Evolutionary conservation across 148 eudicot genomes (phyloP).

Genomic region (Oxyria digyna): DNA sequence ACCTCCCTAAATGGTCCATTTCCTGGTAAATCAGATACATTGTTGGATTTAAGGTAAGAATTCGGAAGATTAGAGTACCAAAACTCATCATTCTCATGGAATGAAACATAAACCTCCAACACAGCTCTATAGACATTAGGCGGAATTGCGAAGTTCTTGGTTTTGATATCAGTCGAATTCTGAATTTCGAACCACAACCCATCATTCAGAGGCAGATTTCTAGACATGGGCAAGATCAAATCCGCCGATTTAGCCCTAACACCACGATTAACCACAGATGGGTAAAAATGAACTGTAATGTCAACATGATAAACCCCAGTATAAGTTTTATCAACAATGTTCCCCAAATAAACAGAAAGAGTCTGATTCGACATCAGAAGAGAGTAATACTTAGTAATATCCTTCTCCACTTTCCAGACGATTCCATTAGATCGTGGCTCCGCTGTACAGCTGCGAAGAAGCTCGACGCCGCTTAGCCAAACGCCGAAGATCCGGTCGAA

Average conservation of each 20-base stretch:
- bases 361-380: conserved; percentile 34
- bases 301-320: conserved; percentile 89
- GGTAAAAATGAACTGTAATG: conserved; percentile 49
- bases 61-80: conserved; percentile 66
- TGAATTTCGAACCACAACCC: conserved; percentile 85
- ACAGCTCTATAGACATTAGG: conserved; percentile 70
- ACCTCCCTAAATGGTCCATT: conserved; percentile 91
- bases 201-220: conserved; percentile 55
- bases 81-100: conserved; percentile 80
- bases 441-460: conserved; percentile 84
- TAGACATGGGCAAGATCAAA: conserved; percentile 70
- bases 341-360: conserved; percentile 65
- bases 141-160: conserved; percentile 41
- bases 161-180: conserved; percentile 33
- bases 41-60: conserved; percentile 48
- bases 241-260: conserved; percentile 29
- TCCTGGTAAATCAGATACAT: conserved; percentile 34
- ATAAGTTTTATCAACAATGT: conserved; percentile 51
- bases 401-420: conserved; percentile 66
- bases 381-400: conserved; percentile 56
- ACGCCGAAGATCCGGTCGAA: conserved; percentile 78
- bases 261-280: conserved; percentile 9
- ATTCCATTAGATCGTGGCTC: conserved; percentile 69
- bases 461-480: conserved; percentile 85
- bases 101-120: conserved; percentile 79